These are phyloP conservation scores for Dactylellina haptotyla DNA, from an alignment of 2,329 filamentous ascomycete species.

Conservation along the genomic window DNA sequence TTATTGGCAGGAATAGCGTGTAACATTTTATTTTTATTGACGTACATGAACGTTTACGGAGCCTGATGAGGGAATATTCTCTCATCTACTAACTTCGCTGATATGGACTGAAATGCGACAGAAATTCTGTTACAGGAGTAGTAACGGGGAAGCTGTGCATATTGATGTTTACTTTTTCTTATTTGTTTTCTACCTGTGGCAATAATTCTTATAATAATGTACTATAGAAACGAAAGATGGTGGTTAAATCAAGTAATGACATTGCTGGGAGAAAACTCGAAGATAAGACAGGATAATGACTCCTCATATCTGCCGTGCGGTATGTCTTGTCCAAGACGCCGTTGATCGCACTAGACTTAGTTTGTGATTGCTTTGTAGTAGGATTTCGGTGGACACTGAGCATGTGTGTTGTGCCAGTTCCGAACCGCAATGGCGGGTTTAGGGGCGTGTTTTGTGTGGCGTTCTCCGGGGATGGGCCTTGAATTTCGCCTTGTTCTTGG, in stretches of 20 bases:
- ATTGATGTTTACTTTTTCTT: too few relatives aligned
- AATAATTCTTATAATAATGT: not conserved
- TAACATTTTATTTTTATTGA: constrained; percentile 22
- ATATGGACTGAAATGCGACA: too few relatives aligned
- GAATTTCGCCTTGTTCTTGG: constrained; percentile 43
- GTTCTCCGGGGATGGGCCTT: constrained; percentile 25
- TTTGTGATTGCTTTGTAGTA: not conserved
- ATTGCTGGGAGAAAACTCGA: not conserved
- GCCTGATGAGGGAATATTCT: too few relatives aligned
- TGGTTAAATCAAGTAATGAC: not conserved
- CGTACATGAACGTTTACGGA: too few relatives aligned
- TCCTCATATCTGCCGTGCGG: too few relatives aligned
- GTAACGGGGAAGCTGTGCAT: too few relatives aligned
- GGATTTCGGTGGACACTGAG: not conserved
- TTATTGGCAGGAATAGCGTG: constrained; percentile 7
- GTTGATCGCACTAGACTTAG: too few relatives aligned
- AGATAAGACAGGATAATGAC: too few relatives aligned
- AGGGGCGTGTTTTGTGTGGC: not conserved
- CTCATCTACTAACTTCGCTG: too few relatives aligned
- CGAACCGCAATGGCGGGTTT: not conserved
- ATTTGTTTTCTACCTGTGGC: not conserved
- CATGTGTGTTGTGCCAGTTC: too few relatives aligned
- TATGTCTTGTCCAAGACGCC: not conserved
- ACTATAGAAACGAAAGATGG: constrained; percentile 1
- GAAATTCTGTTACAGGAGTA: too few relatives aligned